A percentile compares a stretch with the other conserved stretches of the same genome.
phyloP scores from a whole-genome alignment of 108 stramenopile species.

The Cylindrotheca closterium region DNA sequence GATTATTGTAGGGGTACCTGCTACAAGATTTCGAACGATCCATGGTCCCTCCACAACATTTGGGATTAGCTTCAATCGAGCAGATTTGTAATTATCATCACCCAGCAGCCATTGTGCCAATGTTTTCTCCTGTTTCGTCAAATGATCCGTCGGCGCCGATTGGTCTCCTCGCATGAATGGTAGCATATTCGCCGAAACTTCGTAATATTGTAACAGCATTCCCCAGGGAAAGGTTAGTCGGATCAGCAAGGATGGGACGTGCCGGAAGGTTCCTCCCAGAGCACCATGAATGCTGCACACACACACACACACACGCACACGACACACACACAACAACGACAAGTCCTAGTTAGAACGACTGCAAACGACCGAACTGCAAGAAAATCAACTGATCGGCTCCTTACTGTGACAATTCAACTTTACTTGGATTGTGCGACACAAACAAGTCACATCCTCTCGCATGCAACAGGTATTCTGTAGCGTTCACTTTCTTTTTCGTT shows the following conservation, averaged over 20 bases:
- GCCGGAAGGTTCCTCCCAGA: constrained; percentile 62
- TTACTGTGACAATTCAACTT: constrained; percentile 17
- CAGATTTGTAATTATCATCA: constrained; percentile 62
- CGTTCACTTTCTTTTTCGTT: constrained; percentile 70
- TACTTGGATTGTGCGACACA: constrained; percentile 50
- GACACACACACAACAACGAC: too few relatives aligned
- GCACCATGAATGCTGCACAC: constrained; percentile 46
- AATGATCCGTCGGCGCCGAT: constrained; percentile 26
- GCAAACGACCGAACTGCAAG: background rate
- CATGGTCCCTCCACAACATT: constrained; percentile 85
- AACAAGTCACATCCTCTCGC: constrained; percentile 84
- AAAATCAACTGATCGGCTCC: too few relatives aligned
- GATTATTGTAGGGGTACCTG: constrained; percentile 85
- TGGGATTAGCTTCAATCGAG: constrained; percentile 76
- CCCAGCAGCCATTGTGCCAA: constrained; percentile 63
- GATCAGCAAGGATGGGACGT: constrained; percentile 70
- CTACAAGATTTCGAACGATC: constrained; percentile 80
- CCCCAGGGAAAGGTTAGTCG: constrained; percentile 88
- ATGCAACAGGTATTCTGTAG: constrained; percentile 52
- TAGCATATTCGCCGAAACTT: constrained; percentile 61
- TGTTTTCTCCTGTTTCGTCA: constrained; percentile 37
- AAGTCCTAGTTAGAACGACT: background rate
- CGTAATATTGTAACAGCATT: constrained; percentile 67
- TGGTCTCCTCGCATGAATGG: constrained; percentile 51
- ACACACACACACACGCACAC: too few relatives aligned